Conservation (phyloP, 2,329 filamentous ascomycete genomes). For the Amesomyces nigricolor region DNA sequence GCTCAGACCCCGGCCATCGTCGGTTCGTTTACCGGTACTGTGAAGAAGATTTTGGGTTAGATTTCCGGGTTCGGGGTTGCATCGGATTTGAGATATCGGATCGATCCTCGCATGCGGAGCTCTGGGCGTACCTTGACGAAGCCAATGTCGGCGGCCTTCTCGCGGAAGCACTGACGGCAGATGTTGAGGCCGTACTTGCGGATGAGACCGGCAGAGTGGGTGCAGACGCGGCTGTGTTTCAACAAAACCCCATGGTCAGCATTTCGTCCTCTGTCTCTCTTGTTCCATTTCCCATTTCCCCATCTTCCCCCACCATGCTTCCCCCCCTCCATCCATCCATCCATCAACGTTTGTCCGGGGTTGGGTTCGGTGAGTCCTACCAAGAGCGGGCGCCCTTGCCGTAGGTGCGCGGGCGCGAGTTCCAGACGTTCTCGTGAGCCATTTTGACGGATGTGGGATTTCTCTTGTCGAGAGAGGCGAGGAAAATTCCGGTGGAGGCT, state of each 20-base stretch:
- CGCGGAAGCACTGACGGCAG: slow-evolving; percentile 74
- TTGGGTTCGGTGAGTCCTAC: slow-evolving; percentile 46
- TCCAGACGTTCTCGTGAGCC: slow-evolving; percentile 94
- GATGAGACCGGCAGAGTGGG: slow-evolving; percentile 97
- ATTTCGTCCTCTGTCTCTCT: slow-evolving; percentile 21
- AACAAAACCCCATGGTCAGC: slow-evolving; percentile 16
- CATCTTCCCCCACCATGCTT: neutral
- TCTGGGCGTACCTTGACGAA: slow-evolving; percentile 57
- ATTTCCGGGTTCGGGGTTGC: neutral
- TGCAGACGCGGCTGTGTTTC: slow-evolving; percentile 57
- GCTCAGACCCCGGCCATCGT: slow-evolving; percentile 2
- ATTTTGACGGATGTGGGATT: slow-evolving; percentile 41
- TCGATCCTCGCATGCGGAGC: too few species aligned
- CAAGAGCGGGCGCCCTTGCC: slow-evolving; percentile 93
- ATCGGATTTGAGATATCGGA: neutral
- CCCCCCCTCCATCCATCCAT: neutral
- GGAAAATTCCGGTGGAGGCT: slow-evolving; percentile 14
- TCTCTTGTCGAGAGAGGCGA: slow-evolving; percentile 13
- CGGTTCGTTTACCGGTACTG: slow-evolving; percentile 23
- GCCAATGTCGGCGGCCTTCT: slow-evolving; percentile 67
- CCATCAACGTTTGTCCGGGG: neutral
- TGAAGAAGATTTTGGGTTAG: slow-evolving; percentile 4
- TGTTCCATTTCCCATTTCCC: neutral
- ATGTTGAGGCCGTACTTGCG: slow-evolving; percentile 98
- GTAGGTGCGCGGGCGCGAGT: slow-evolving; percentile 94